Evolutionary conservation across 305 asterid genomes (phyloP).

Genomic region (Solanum hybrid): DNA sequence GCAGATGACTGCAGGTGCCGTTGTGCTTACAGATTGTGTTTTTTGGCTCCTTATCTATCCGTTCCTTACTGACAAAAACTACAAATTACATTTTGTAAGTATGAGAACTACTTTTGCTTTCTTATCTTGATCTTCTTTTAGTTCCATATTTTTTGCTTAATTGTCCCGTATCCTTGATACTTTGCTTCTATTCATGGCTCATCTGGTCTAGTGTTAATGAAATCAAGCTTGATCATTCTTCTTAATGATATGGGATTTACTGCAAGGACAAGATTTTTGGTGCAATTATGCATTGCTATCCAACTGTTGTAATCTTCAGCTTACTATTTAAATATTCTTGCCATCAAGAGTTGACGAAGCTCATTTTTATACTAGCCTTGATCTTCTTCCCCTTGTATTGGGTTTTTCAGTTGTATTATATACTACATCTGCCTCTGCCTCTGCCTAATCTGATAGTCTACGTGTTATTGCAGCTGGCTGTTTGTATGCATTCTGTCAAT

Average conservation of each 20-base stretch:
- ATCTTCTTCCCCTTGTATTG: neutral
- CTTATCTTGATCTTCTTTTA: neutral
- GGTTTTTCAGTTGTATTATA: neutral
- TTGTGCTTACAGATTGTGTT: slow-evolving; percentile 67
- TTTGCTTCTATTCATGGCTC: neutral
- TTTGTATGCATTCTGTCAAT: slow-evolving; percentile 67
- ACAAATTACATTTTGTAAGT: slow-evolving; percentile 37
- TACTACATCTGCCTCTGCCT: neutral
- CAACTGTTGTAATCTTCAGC: neutral
- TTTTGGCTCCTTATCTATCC: slow-evolving; percentile 79
- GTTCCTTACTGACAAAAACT: slow-evolving; percentile 35
- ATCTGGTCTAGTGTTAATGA: neutral
- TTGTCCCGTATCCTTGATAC: neutral
- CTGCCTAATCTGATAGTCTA: neutral
- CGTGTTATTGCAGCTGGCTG: slow-evolving; percentile 40
- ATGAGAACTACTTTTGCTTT: slow-evolving; percentile 2
- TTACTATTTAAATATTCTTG: neutral
- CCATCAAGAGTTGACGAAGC: neutral
- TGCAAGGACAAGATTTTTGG: neutral
- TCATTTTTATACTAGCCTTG: neutral
- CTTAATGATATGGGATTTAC: neutral
- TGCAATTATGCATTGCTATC: neutral
- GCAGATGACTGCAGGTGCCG: slow-evolving; percentile 74
- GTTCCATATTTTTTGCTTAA: neutral
- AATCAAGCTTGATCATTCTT: neutral